phyloP scores from a whole-genome alignment of 352 stramenopile species.

The Pythium biforme region DNA sequence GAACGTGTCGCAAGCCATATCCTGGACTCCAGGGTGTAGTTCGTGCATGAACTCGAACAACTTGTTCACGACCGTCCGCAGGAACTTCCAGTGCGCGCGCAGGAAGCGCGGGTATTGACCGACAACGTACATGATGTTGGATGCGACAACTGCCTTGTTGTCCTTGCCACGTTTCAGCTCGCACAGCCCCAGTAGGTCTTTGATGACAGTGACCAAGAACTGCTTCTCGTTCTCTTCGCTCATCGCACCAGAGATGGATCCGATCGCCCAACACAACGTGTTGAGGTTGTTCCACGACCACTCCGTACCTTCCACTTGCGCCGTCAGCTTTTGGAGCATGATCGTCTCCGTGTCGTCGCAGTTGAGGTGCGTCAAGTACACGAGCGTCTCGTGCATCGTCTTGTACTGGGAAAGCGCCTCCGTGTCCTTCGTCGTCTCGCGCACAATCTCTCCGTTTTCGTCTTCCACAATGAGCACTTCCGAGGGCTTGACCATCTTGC shows the following conservation, averaged over 20 bases:
- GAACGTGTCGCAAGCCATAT: conserved; percentile 99
- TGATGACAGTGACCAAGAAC: conserved; percentile 99
- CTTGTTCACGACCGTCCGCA: conserved; percentile 99
- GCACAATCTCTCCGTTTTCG: conserved; percentile 96
- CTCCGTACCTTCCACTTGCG: conserved; percentile 86
- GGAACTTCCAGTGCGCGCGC: conserved; percentile 99
- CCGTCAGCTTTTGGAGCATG: conserved; percentile 98
- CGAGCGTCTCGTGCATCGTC: conserved; percentile 98
- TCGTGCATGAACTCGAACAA: conserved; percentile 99
- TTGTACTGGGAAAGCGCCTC: conserved; percentile 99
- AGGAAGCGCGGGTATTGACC: conserved; percentile 99
- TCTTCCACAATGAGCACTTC: conserved; percentile 99
- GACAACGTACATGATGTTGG: conserved; percentile 99
- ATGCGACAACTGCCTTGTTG: conserved; percentile 99
- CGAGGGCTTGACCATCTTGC: conserved; percentile 99
- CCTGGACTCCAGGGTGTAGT: conserved; percentile 98
- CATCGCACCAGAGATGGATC: conserved; percentile 99
- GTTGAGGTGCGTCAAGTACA: conserved; percentile 99
- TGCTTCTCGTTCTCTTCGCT: conserved; percentile 99
- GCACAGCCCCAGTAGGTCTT: conserved; percentile 97
- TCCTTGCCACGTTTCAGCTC: conserved; percentile 99
- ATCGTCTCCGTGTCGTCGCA: conserved; percentile 99
- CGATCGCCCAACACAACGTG: conserved; percentile 99
- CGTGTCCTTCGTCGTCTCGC: conserved; percentile 99
- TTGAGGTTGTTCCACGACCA: conserved; percentile 98